Evolutionary conservation across 176 grass and related monocot species (phyloP), one percentile per base, ranked within the genome.

Genomic region (Carex cristatella): DNA sequence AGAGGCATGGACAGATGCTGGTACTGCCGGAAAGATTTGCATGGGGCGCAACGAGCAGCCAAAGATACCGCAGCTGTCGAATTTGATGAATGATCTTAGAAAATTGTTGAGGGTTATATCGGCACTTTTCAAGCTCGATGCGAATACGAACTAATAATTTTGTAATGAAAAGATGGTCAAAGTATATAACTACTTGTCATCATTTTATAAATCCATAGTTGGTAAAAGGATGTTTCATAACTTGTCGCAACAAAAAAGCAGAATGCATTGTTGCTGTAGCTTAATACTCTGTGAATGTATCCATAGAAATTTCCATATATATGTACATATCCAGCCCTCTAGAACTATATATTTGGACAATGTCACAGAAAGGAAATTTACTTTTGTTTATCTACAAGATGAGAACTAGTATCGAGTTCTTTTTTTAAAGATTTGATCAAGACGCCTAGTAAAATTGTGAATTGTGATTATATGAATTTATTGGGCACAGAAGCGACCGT

Each of bases 71-170:
- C 13, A 79, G 51, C 53, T 79, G 5, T 79, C 74, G 0, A 18
- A 33, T 57, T 35, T 58, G 30, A 33, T 58, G 18, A 57, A 57
- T 79, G 74, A 79, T 16, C 27, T 79, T 53, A 58, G 53, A 35
- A 58, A 57, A 79, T 30, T 79, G 48, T 58, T 79, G 74, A 33
- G 30, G 74, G 53, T 79, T 11, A 58, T 79, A 28, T 79, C 53
- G 0, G 27, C 53, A 58, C 53, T 79, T 16, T 33, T 79, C 14
- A 57, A 33, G 49, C 51, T 79, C 53, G 5, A 35, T 33, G 30
- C 27, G 0, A 56, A 35, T 33, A 14, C 27, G 0, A 33, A 79
- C 27, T 33, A 79, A 35, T 56, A 5, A 33, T 46, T 7, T 16
- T 16, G 7, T 58, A 57, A 33, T 18, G 10, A 23, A 23, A 10